Evolutionary conservation across 371 early-diverging fungal species (phyloP).

Genomic region (Apophysomyces trapeziformis): DNA sequence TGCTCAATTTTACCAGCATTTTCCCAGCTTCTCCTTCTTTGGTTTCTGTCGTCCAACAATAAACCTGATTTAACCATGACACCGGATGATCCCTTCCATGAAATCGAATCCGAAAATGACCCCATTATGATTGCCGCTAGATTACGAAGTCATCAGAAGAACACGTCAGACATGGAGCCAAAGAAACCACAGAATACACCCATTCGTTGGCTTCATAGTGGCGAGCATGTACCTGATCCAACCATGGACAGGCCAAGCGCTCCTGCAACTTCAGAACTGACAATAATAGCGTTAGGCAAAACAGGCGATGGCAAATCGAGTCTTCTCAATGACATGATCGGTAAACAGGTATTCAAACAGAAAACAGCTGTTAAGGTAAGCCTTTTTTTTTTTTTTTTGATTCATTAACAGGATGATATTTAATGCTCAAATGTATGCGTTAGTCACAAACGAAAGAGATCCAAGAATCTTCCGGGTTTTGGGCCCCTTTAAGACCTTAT

Average conservation of each 20-base stretch:
- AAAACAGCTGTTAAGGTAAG: constrained; percentile 39
- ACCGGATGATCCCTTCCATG: constrained; percentile 27
- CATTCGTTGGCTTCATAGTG: neutral
- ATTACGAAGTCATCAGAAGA: neutral
- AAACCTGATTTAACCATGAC: neutral
- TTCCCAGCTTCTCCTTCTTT: too few species aligned
- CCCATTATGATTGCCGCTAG: constrained; percentile 39
- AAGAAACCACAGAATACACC: constrained; percentile 3
- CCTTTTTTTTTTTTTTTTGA: too few species aligned
- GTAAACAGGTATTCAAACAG: constrained; percentile 38
- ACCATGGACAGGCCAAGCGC: constrained; percentile 13
- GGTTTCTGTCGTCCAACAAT: too few species aligned
- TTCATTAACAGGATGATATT: too few species aligned
- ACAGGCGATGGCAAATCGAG: constrained; percentile 57
- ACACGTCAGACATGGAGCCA: neutral
- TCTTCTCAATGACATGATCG: constrained; percentile 47
- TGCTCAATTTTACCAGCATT: too few species aligned
- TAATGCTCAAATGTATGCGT: constrained; percentile 6
- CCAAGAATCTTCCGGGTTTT: constrained; percentile 33
- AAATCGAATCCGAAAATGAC: constrained; percentile 34
- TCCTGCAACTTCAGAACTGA: neutral
- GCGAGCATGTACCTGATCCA: neutral
- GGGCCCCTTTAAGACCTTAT: constrained; percentile 45
- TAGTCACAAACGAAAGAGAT: constrained; percentile 49
- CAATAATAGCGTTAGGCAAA: constrained; percentile 45